These are phyloP conservation scores for Dothistroma septosporum DNA, from an alignment of 2,329 filamentous ascomycete species.

Conservation along the genomic window DNA sequence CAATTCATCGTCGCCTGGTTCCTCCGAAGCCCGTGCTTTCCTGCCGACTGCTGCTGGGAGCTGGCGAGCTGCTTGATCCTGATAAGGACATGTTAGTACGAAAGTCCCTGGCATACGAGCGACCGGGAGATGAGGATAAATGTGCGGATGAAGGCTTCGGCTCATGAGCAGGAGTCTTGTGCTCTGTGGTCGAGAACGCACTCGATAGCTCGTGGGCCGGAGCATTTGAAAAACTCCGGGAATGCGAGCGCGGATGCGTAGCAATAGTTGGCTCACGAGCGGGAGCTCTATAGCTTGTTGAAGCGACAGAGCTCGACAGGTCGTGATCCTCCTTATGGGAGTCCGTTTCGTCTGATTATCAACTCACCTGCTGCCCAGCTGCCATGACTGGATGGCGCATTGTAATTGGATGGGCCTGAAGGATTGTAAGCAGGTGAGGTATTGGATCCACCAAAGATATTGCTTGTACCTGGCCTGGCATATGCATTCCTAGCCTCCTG, in stretches of 20 bases:
- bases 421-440: conserved; percentile 10
- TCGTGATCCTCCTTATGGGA: background rate
- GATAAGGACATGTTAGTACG: background rate
- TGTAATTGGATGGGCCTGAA: background rate
- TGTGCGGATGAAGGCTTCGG: background rate
- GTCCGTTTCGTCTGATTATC: background rate
- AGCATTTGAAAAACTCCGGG: conserved; percentile 6
- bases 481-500: conserved; percentile 31
- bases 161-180: background rate
- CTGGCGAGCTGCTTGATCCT: conserved; percentile 14
- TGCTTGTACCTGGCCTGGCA: conserved; percentile 34
- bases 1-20: conserved; percentile 29
- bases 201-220: conserved; percentile 18
- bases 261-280: background rate
- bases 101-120: background rate
- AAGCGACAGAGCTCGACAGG: background rate
- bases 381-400: background rate
- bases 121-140: background rate
- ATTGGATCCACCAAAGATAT: conserved; percentile 24
- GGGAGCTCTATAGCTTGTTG: background rate
- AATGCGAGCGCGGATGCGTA: background rate
- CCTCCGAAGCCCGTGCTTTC: conserved; percentile 37
- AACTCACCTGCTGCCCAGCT: conserved; percentile 1
- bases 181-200: background rate
- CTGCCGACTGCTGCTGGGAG: conserved; percentile 30